Base-by-base conservation (phyloP, 495 filamentous ascomycete species). In the Tuber microsphaerosporum region DNA sequence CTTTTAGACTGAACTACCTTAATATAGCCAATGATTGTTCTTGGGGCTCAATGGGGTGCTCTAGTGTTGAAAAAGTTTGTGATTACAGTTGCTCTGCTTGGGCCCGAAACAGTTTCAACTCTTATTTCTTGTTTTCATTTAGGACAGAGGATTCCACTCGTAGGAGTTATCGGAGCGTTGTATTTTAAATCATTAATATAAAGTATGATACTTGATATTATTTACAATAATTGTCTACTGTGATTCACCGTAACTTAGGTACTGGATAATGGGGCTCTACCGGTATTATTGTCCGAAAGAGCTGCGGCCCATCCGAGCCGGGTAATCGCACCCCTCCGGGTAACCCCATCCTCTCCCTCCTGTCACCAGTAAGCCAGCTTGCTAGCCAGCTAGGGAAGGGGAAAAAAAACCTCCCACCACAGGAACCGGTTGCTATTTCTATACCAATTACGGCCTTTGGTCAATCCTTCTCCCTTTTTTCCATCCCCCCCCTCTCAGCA, bases 321-420 rank as follows among this genome's bases (percentile, higher is more conserved):
- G 76, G 75, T 79, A 79, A 79, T 73, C 70, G 37, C 48, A 34
- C 51, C 76, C 48, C 46, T 75, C 51, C 45, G 71, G 65, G 73
- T 69, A 71, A 69, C 42, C 41, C 51, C 71, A 48, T 20, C 4
- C 8, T 19, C 43, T 48, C 74, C 43, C 42, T 42, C 34, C 56
- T 70, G 44, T 43, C 48, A 61, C 65, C 70, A 1, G 56, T 4
- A 31, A 3, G 14, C 26, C 56, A 34, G 34, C 56, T 34, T 34
- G 31, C 56, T 31, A 34, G 34, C 39, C 74, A 77, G 42, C 76
- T 73, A 20, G 44, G 26, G 26, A 51, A 51, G 42, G 8, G 42
- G 9, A 39, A 73, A 22, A 22, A 78, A 68, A 74, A 74, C 73
- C n/a, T 76, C 46, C 44, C 45, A 9, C 75, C 42, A 51, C 45